Evolutionary conservation across 768 basidiomycete genomes (phyloP), one percentile per base, ranked within the genome.

Genomic region (Krasilnikovozyma curviuscula): DNA sequence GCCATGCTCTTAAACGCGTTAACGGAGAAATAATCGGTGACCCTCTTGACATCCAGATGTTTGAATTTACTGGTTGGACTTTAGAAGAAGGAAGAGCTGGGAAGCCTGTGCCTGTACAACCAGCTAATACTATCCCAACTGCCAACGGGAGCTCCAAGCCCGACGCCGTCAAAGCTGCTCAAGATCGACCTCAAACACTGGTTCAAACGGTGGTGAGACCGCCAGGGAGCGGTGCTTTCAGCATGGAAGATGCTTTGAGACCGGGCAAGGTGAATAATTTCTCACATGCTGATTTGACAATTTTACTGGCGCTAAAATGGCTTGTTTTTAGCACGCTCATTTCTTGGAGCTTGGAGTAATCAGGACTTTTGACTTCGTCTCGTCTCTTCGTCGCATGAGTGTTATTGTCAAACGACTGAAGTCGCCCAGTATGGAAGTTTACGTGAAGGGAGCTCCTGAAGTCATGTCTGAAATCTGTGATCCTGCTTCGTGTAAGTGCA

Each of bases 381-480:
- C 91, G 7, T 71, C 81, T 4, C 70, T 97, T 19, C 74, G 93
- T 24, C 70, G 93, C 44, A 98, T 98, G 91, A 93, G 89, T 54
- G 93, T 98, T 24, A 76, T 98, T 44, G 91, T 95, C 57, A 98
- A 95, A 64, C 73, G 85, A 44, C 72, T 98, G 45, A 93, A 81
- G 63, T 89, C 89, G 55, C 75, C 66, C 45, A 85, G 82, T 62
- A 95, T 98, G 86, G 93, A 98, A 61, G 72, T 95, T 10, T 97
- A 97, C 61, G 88, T 89, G 57, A 98, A 98, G 61, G 93, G 93
- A n/a, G 93, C 93, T 2, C 93, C 93, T 0, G 93, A 98, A 65
- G 85, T 95, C 48, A 97, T 98, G 89, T 63, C 67, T 7, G 88
- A 89, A 34, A 95, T 98, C 48, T 98, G 93, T 62, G 81, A 88